Evolutionary conservation across 805 yeast species (phyloP), one percentile per base, ranked within the genome.

Genomic region (Ogataea angusta): DNA sequence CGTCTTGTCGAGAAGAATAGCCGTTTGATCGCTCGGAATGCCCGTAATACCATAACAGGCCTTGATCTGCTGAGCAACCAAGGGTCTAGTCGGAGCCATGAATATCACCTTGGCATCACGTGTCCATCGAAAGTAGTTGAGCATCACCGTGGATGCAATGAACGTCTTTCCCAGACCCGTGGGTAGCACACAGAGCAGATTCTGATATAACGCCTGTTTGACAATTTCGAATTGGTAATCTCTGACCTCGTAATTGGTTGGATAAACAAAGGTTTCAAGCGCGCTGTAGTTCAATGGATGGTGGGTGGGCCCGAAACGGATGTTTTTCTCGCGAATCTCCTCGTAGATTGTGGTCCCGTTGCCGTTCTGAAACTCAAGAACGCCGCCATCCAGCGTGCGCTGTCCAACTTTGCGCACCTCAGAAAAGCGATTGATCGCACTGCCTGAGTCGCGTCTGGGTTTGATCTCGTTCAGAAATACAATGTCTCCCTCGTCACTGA

Each of bases 131-230:
- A 76, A 80, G 64, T 75, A 93, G 58, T 93, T 93, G 41, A 89
- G 70, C 89, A 93, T 93, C 16, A 91, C 91, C 0, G 95, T 83
- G 26, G 95, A 81, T 2, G 99, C 98, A 56, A 93, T 89, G 49
- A 93, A 88, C 0, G 99, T 93, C 64, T 93, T 93, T 28, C 99
- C 99, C 60, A 90, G 70, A 50, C 99, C 99, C 0, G 99, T 93
- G 1, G 99, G 99, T 12, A 93, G 75, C 0, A 97, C 95, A 57
- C 95, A 91, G 17, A 93, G 67, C 3, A 83, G 59, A 56, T 93
- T 93, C 46, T 80, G 70, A 53, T 75, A 79, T 26, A 93, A 66
- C 0, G 96, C 82, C 42, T 78, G 75, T 33, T 70, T 68, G 3
- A 89, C 87, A 40, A 93, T 89, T 49, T 82, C 81, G 56, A 72